Conservation (phyloP, 768 basidiomycete species). For the Mycena crocata region DNA sequence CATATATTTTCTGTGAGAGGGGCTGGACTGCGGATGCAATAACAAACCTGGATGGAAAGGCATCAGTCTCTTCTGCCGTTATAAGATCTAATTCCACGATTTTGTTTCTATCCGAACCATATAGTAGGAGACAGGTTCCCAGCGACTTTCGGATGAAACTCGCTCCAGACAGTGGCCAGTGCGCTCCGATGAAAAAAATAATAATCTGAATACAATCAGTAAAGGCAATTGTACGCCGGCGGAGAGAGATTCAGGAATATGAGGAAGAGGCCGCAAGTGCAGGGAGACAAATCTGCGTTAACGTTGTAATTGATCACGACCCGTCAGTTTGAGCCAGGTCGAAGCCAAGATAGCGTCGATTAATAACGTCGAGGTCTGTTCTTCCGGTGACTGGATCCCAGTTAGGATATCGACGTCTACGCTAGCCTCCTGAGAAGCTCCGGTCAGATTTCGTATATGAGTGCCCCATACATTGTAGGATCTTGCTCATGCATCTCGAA, state of each 20-base stretch:
- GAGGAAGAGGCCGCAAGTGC: slow-evolving; percentile 55
- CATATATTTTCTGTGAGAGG: slow-evolving; percentile 1
- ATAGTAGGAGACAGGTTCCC: slow-evolving; percentile 69
- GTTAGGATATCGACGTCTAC: slow-evolving; percentile 29
- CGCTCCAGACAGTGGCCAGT: slow-evolving; percentile 42
- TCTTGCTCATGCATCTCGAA: slow-evolving; percentile 75
- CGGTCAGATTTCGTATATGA: slow-evolving; percentile 64
- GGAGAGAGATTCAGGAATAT: slow-evolving; percentile 52
- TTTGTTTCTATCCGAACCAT: slow-evolving; percentile 69
- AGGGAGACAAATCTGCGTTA: slow-evolving; percentile 58
- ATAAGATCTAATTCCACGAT: slow-evolving; percentile 62
- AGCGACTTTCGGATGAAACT: slow-evolving; percentile 72
- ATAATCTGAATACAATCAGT: slow-evolving; percentile 49
- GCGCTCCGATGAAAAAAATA: not conserved
- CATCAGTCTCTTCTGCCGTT: slow-evolving; percentile 56
- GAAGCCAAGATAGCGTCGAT: slow-evolving; percentile 65
- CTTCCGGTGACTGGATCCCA: slow-evolving; percentile 9
- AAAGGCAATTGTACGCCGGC: slow-evolving; percentile 41
- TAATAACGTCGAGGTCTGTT: slow-evolving; percentile 56
- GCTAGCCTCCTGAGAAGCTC: slow-evolving; percentile 51
- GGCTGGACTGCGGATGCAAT: not conserved
- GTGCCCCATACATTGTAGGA: slow-evolving; percentile 59
- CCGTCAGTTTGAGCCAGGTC: slow-evolving; percentile 71
- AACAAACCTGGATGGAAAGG: slow-evolving; percentile 69
- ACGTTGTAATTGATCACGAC: slow-evolving; percentile 71